Evolutionary conservation across 2,329 filamentous ascomycete species (phyloP).

Genomic region (Xylaria hypoxylon): DNA sequence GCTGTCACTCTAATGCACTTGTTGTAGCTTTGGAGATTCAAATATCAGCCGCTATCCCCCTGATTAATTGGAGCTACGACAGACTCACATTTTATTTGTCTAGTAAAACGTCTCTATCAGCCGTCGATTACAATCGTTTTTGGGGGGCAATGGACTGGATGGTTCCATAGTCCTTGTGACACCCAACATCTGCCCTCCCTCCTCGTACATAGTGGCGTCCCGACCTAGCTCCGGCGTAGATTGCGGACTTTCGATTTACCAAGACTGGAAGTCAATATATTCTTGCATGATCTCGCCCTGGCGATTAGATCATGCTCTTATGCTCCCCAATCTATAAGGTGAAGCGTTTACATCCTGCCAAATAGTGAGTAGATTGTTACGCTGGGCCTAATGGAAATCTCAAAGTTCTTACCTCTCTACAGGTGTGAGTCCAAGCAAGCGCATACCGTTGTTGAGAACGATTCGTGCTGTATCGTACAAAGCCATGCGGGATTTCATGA

Average conservation of each 20-base stretch:
- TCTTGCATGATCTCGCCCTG: constrained; percentile 10
- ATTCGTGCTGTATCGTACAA: constrained; percentile 81
- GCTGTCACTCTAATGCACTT: constrained; percentile 3
- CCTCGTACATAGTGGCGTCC: constrained; percentile 16
- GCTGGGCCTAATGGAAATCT: neutral
- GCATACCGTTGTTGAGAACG: constrained; percentile 86
- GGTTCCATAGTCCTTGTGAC: constrained; percentile 14
- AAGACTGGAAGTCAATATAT: constrained; percentile 11
- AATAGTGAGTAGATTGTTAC: constrained; percentile 11
- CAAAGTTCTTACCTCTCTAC: constrained; percentile 69
- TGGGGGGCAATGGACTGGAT: constrained; percentile 2
- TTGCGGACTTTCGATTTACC: neutral
- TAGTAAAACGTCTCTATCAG: constrained; percentile 23
- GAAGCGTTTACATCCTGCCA: constrained; percentile 37
- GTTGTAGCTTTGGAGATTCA: constrained; percentile 6
- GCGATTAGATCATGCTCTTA: neutral
- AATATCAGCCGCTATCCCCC: constrained; percentile 17
- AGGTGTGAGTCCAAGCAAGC: constrained; percentile 79
- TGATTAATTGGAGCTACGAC: constrained; percentile 7
- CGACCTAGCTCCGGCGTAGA: constrained; percentile 10
- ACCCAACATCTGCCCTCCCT: constrained; percentile 11
- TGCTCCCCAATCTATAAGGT: neutral
- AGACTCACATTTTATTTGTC: constrained; percentile 35
- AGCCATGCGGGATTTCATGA: constrained; percentile 79
- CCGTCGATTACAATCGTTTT: constrained; percentile 1